Conservation (phyloP, 345 rosid species). For the Excoecaria cochinchinensis region DNA sequence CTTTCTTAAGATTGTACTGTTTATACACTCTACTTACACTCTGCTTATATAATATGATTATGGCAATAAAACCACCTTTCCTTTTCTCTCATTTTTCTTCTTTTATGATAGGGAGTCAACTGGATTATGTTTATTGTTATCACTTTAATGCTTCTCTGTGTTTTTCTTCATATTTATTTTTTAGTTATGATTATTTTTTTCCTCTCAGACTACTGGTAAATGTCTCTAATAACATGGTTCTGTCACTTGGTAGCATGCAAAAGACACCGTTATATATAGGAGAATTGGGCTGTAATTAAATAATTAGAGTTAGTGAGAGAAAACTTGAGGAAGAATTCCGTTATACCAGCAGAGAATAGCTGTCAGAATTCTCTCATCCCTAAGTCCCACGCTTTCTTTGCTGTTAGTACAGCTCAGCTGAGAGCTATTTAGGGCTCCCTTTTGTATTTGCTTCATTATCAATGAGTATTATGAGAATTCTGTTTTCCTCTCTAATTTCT, state of each 20-base stretch:
- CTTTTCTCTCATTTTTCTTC: background rate
- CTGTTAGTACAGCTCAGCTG: too few relatives aligned
- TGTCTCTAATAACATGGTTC: background rate
- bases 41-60: background rate
- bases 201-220: background rate
- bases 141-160: background rate
- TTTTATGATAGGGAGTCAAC: background rate
- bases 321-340: too few relatives aligned
- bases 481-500: too few relatives aligned
- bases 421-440: too few relatives aligned
- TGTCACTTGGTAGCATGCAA: background rate
- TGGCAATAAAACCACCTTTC: background rate
- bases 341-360: too few relatives aligned
- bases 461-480: too few relatives aligned
- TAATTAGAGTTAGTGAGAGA: too few relatives aligned
- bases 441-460: too few relatives aligned
- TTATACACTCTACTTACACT: background rate
- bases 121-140: background rate
- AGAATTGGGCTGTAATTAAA: too few relatives aligned
- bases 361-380: too few relatives aligned
- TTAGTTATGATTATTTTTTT: background rate
- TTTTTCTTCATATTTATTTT: background rate
- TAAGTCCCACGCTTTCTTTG: too few relatives aligned
- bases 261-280: background rate
- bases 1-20: background rate